Base-by-base conservation (phyloP, 148 eudicot genomes). In the Heliamphora exappendiculata region DNA sequence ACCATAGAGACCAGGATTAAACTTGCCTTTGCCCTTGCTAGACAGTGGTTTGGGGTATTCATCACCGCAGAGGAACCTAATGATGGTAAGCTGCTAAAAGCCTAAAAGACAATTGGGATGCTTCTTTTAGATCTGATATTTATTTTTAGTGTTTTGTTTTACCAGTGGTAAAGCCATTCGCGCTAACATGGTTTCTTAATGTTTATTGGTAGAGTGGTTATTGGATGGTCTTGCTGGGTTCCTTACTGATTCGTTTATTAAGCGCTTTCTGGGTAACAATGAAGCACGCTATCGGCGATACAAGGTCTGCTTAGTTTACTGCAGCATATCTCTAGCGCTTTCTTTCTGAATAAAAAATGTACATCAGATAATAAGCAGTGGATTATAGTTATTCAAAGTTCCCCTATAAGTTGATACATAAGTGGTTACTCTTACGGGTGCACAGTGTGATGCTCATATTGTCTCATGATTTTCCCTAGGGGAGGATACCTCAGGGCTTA, bases 41-140 rank as follows among this genome's bases (percentile, higher is more conserved):
- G 92, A 67, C 98, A 92, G 81, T 95, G 98, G 98, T 95, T 95
- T 85, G 98, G 98, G 70, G 93, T 95, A 49, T 95, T 86, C 87
- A 89, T 95, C 33, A 88, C 97, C 64, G 89, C 98, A 28, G 98
- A 93, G 85, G 81, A 91, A 69, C 85, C 96, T 70, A 91, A 76
- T 85, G 98, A 95, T 85, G 98, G 98, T 95, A 89, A 77, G 82
- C 80, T 64, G 81, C 80, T 65, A 45, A 60, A 54, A 7, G n/a
- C 79, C 80, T 65, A 45, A 60, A 54, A 7, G n/a, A 22, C 33
- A 45, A 31, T 34, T 44, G 37, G 4, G 44, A 33, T 73, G 74
- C 74, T 75, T 77, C 44, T 74, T 42, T 36, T 54, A 68, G 33
- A 67, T 7, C 44, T 60, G 12, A 29, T 60, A 71, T 70, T 12